phyloP scores from a whole-genome alignment of 2,329 filamentous ascomycete genomes.

The Trichoderma harzianum region DNA sequence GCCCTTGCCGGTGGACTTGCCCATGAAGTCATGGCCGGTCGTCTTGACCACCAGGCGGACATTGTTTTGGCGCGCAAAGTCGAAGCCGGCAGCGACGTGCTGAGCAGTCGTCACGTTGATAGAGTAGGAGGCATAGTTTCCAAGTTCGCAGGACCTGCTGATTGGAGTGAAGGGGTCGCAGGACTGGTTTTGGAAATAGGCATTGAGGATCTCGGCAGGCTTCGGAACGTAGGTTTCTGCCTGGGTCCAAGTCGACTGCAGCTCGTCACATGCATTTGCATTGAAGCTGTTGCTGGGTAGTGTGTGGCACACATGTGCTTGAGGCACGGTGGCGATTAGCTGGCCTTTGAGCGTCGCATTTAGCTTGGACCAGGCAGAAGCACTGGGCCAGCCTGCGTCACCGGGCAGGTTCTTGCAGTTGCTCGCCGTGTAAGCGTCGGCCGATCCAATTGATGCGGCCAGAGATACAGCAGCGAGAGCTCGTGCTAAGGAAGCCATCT shows the following conservation, averaged over 20 bases:
- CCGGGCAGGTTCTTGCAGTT: conserved; percentile 42
- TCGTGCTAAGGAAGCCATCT: too few relatives aligned
- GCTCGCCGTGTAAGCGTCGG: background rate
- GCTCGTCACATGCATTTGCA: too few relatives aligned
- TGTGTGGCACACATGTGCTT: conserved; percentile 49
- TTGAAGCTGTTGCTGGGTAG: too few relatives aligned
- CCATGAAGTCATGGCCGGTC: conserved; percentile 31
- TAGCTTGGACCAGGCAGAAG: conserved; percentile 44
- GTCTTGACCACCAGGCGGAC: conserved; percentile 31
- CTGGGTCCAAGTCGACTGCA: too few relatives aligned
- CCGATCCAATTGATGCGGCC: too few relatives aligned
- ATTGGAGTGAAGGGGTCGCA: conserved; percentile 35
- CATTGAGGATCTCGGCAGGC: conserved; percentile 19
- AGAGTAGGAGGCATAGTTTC: conserved; percentile 37
- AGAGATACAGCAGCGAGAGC: too few relatives aligned
- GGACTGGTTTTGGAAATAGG: conserved; percentile 27
- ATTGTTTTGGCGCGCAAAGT: conserved; percentile 35
- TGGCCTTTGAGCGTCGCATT: conserved; percentile 50
- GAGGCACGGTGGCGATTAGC: conserved; percentile 49
- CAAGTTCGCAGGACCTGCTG: conserved; percentile 38
- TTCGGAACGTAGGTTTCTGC: too few relatives aligned
- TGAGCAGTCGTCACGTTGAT: conserved; percentile 30
- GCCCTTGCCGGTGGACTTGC: conserved; percentile 37
- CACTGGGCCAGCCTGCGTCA: conserved; percentile 51
- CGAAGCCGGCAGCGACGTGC: conserved; percentile 30